A percentile compares a stretch with the other conserved stretches of the same genome.
phyloP scores from a whole-genome alignment of 495 filamentous ascomycete species.

The Aspergillus nidulans region DNA sequence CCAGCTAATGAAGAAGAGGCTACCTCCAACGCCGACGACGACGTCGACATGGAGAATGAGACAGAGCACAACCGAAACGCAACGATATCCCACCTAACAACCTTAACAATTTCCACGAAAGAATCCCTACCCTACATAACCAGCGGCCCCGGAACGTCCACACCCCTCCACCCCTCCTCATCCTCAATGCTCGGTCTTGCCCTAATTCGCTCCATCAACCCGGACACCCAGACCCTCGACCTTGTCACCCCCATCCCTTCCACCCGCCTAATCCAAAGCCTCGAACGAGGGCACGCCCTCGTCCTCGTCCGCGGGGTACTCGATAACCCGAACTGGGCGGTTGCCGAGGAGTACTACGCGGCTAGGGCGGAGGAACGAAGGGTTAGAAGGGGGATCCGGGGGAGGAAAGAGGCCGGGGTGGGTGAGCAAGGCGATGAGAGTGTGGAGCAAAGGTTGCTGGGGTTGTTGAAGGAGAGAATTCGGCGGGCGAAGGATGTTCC shows the following conservation, averaged over 20 bases:
- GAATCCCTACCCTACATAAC: conserved; percentile 43
- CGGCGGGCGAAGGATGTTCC: conserved; percentile 39
- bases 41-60: conserved; percentile 24
- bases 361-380: conserved; percentile 36
- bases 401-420: conserved; percentile 20
- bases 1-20: conserved; percentile 10
- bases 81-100: conserved; percentile 11
- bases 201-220: conserved; percentile 47
- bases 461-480: conserved; percentile 30
- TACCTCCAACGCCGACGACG: conserved; percentile 9
- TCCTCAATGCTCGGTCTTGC: conserved; percentile 49
- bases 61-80: background rate
- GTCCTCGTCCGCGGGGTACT: conserved; percentile 51
- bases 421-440: conserved; percentile 11
- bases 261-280: conserved; percentile 24
- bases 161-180: conserved; percentile 37
- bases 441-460: conserved; percentile 18
- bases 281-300: conserved; percentile 35
- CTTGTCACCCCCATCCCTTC: conserved; percentile 45
- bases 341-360: conserved; percentile 42
- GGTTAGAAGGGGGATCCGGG: conserved; percentile 23
- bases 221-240: conserved; percentile 32
- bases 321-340: conserved; percentile 50
- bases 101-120: conserved; percentile 28
- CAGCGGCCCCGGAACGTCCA: conserved; percentile 31